phyloP scores from a whole-genome alignment of 805 yeast genomes.

The Lachancea sp. region DNA sequence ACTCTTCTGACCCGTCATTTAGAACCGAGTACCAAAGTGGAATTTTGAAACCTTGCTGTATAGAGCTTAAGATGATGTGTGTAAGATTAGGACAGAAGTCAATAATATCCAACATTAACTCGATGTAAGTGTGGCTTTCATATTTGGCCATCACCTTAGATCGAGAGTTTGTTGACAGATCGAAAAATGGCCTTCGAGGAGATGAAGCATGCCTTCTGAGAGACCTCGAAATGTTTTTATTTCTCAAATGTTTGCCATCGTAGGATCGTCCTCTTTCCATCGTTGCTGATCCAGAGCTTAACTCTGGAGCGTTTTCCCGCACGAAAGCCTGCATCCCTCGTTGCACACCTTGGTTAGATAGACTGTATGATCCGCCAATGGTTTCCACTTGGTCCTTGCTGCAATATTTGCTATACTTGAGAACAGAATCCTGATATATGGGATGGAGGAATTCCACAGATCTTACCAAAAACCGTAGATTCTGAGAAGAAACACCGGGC shows the following conservation, averaged over 20 bases:
- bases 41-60: slow-evolving; percentile 48
- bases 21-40: slow-evolving; percentile 39
- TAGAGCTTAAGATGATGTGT: slow-evolving; percentile 37
- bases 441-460: slow-evolving; percentile 29
- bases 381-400: slow-evolving; percentile 16
- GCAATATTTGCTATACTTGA: slow-evolving; percentile 28
- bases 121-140: slow-evolving; percentile 32
- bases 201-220: not conserved
- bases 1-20: slow-evolving; percentile 31
- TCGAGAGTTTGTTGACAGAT: slow-evolving; percentile 2
- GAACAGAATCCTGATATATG: slow-evolving; percentile 30
- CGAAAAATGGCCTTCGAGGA: slow-evolving; percentile 2
- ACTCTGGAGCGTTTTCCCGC: slow-evolving; percentile 4
- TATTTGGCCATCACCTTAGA: slow-evolving; percentile 20
- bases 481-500: slow-evolving; percentile 13
- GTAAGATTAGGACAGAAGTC: slow-evolving; percentile 43
- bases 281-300: slow-evolving; percentile 2
- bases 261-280: slow-evolving; percentile 4
- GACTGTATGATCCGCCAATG: slow-evolving; percentile 26
- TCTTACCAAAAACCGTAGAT: slow-evolving; percentile 25
- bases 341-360: slow-evolving; percentile 4
- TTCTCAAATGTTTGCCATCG: slow-evolving; percentile 4
- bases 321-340: not conserved
- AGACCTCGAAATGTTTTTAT: not conserved
- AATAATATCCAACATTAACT: slow-evolving; percentile 37